Evolutionary conservation across 768 basidiomycete genomes (phyloP), one percentile per base, ranked within the genome.

Genomic region (Symmetrospora coprosmae): DNA sequence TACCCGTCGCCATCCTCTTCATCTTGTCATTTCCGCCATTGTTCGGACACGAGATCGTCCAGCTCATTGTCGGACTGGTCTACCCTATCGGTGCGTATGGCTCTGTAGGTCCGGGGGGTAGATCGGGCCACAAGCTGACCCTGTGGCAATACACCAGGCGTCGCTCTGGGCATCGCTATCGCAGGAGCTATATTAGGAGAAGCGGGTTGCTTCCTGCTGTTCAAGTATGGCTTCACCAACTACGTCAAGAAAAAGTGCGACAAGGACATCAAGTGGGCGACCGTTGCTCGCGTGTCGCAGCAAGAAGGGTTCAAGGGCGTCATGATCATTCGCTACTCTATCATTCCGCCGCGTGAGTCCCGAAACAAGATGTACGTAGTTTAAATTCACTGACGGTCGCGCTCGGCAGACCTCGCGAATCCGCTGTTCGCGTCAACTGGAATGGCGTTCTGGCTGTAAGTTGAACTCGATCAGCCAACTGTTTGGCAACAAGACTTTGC

Each of bases 251-350:
- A 35, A 11, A 58, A 58, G 46, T 31, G 25, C 28, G 43, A 58
- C 17, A 7, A 31, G 23, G 13, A 31, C 7, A 25, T 58, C 2
- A 43, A 27, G 8, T 58, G 55, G 55, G 55, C 55, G 16, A 43
- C 55, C 8, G 34, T 47, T 21, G 55, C 55, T 13, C 9, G 41
- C 8, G 41, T 58, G 16, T 31, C 40, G 23, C 13, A 58, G 14
- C 41, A 58, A 46, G 55, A n/a, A 33, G 55, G 55, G 4, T 58
- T 58, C 30, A 58, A 45, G 31, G 55, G 55, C 28, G 55, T 58
- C 41, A 58, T 58, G 55, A 46, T 58, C 25, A 58, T 58, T 7
- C 5, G 55, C 30, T 58, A 58, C 41, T 45, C 41, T 46, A 38
- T 47, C 5, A 43, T 58, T 11, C 55, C 55, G 41, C 55, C 55